Evolutionary conservation across 1,284 basidiomycete species (phyloP), one percentile per base, ranked within the genome.

Genomic region (Pyrrhoderma noxium): DNA sequence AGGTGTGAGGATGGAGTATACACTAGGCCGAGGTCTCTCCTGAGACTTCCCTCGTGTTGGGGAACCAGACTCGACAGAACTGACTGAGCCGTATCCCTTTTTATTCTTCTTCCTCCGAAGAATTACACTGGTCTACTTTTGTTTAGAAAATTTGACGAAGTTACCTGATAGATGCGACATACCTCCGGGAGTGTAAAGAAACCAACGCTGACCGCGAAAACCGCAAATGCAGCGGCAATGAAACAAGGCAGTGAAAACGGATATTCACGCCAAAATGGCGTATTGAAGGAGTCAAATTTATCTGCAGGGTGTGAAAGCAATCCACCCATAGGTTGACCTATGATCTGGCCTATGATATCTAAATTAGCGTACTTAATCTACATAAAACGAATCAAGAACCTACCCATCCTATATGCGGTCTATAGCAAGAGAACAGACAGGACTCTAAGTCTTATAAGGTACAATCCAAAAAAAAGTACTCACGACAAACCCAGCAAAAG

Each of bases 211-310:
- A 61, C 51, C 16, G 55, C 53, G n/a, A 51, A n/a, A 13, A 59
- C 35, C 1, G 60, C 60, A 51, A 60, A 56, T 14, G 49, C 54
- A 8, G 53, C 54, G 9, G 59, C 56, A 36, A 57, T 57, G 31
- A 62, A 51, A 46, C 58, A 62, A 8, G 61, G 61, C 9, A 62
- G 39, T 18, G 59, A 23, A 42, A 58, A 62, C 8, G 61, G 61
- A 31, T 62, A 58, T 31, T 51, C 44, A 13, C 41, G 45, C 61
- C 61, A 62, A 37, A 62, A 62, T 11, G 52, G 52, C 21, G 59
- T 56, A 25, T 55, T 35, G 37, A 61, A 60, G 16, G 43, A 16
- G 7, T 52, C 41, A 35, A 60, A 57, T 21, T 54, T 55, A 36
- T 56, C 49, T 36, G 58, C 58, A 14, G 61, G 61, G 21, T 60